Evolutionary conservation across 2,329 filamentous ascomycete species (phyloP), one percentile per base, ranked within the genome.

Genomic region (Fusarium kyushuense): DNA sequence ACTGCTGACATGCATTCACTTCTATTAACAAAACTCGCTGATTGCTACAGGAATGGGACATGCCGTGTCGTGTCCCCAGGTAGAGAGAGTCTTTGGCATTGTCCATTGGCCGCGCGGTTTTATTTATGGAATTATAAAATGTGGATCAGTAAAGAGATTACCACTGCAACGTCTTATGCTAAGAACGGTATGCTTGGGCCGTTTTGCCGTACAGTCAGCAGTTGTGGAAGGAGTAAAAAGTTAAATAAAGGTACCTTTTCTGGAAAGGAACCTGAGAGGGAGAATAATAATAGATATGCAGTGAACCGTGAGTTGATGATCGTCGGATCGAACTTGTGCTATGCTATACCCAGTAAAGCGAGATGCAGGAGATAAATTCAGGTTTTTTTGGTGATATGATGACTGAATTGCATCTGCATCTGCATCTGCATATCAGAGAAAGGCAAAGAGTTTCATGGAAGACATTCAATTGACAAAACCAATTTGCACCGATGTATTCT

Each of bases 41-140:
- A 46, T 35, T 46, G 33, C 46, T 32, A 48, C 33, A 16, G 40
- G 30, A 36, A 41, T 35, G 36, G 33, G 21, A 58, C 38, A 30
- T 53, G 36, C 33, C 32, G 58, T 55, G 56, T 58, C 46, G 51
- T 62, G 30, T 58, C n/a, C 27, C 33, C 8, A 25, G 14, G 38
- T 56, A 32, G 23, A 27, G 23, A 36, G 23, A 49, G 23, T 49
- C 23, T 38, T 14, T 32, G 32, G 23, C 23, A 49, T 49, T 38
- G 32, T 49, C 46, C 32, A 49, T 49, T 69, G 51, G 47, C 49
- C 48, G 42, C 36, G 36, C 27, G 38, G 33, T 53, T 69, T 49
- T 69, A 69, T 69, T 69, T 69, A 69, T 69, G 66, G 66, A 54
- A 69, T 54, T 45, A 36, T 62, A 29, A 36, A 35, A 36, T 49